Evolutionary conservation across 208 protist genomes (phyloP), one percentile per base, ranked within the genome.

Genomic region (Phytomonas francai): DNA sequence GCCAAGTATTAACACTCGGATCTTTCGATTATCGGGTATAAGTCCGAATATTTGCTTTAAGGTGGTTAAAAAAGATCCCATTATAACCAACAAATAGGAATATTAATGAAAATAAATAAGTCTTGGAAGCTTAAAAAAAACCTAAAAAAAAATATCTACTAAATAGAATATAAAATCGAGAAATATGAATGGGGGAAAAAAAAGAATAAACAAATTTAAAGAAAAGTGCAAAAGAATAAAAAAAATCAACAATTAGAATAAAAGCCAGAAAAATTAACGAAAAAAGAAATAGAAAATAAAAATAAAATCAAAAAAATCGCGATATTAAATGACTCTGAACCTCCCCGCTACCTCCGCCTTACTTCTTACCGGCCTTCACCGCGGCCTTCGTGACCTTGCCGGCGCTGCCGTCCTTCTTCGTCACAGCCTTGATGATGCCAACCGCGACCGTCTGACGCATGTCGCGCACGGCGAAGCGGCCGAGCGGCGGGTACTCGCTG

Each of bases 361-460:
- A 88, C 77, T 88, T 92, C 84, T 90, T 91, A 25, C 45, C 51
- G 60, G 83, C 80, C 80, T 91, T 91, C 30, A 63, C 69, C 34
- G 85, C 85, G 61, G 85, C 77, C 76, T 91, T 91, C 68, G 85
- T 91, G 27, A 91, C 85, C 81, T 91, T 91, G 56, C 85, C 85
- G 68, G 66, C 76, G 72, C 77, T 73, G 56, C 67, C 70, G 28
- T 88, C 85, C 80, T 88, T 91, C 80, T 91, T 91, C 16, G 49
- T 85, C 70, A 84, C 78, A 2, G 49, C 65, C 83, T 97, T 98
- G 92, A 99, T 96, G 79, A 98, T 87, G 78, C 97, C 97, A 72
- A 98, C 96, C 63, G 95, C 97, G 30, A 98, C 95, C 31, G 97
- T 98, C 79, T 95, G 88, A 63, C 84, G 76, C 91, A 97, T 97